These are phyloP conservation scores for Moesziomyces parantarcticus DNA, from an alignment of 1,284 basidiomycete genomes.

Conservation along the genomic window DNA sequence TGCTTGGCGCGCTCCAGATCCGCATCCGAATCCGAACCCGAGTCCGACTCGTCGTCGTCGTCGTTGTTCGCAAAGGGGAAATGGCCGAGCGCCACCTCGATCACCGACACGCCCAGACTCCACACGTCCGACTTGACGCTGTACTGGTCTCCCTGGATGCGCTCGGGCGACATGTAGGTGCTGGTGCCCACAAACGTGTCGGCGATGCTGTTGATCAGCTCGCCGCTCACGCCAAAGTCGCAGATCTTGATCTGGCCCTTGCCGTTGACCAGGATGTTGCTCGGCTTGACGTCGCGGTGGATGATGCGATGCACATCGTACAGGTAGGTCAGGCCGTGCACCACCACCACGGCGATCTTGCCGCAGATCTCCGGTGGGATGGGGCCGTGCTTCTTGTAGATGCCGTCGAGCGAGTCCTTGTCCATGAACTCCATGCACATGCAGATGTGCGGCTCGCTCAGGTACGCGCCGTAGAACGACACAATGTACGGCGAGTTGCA, in stretches of 20 bases:
- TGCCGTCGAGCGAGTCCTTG: slow-evolving; percentile 78
- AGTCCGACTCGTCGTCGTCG: slow-evolving; percentile 33
- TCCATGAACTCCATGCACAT: slow-evolving; percentile 99
- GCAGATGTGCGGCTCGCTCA: slow-evolving; percentile 95
- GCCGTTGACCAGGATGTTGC: slow-evolving; percentile 94
- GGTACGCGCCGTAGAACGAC: slow-evolving; percentile 94
- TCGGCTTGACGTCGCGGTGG: slow-evolving; percentile 98
- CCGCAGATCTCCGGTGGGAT: slow-evolving; percentile 89
- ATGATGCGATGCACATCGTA: slow-evolving; percentile 99
- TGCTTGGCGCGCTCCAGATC: slow-evolving; percentile 14
- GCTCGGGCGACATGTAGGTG: slow-evolving; percentile 99
- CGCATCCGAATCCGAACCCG: slow-evolving; percentile 31
- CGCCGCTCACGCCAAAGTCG: slow-evolving; percentile 98
- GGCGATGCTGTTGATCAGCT: slow-evolving; percentile 97
- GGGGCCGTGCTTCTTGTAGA: slow-evolving; percentile 91
- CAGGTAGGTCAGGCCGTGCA: slow-evolving; percentile 94
- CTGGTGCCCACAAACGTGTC: slow-evolving; percentile 99
- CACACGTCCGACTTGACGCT: slow-evolving; percentile 97
- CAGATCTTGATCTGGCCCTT: slow-evolving; percentile 96
- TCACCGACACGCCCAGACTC: slow-evolving; percentile 93
- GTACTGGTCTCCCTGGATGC: slow-evolving; percentile 97
- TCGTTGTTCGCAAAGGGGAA: slow-evolving; percentile 78
- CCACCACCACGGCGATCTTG: slow-evolving; percentile 89
- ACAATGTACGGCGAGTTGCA: slow-evolving; percentile 94
- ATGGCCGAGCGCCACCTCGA: slow-evolving; percentile 91